Percentiles rank a stretch among this genome's conserved stretches.
phyloP scores from a whole-genome alignment of 2,329 filamentous ascomycete species.

The Monosporascus sp. region DNA sequence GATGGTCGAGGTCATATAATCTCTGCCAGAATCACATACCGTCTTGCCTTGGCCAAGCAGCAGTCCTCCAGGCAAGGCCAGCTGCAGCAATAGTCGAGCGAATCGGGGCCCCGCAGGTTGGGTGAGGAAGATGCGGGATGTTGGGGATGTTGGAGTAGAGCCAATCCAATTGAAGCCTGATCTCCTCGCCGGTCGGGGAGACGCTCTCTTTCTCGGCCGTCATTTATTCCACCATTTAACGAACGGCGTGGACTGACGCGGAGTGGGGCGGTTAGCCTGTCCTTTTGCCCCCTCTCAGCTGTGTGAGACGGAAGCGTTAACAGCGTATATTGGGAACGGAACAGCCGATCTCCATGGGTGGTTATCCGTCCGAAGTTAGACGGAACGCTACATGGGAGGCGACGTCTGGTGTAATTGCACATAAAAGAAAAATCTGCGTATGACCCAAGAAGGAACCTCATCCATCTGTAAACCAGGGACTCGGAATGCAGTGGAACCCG shows the following conservation, averaged over 20 bases:
- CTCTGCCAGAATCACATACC: background rate
- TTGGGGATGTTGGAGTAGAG: conserved; percentile 1
- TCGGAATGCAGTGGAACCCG: no score
- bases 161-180: background rate
- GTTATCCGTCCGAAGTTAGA: no score
- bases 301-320: no score
- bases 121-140: conserved; percentile 1
- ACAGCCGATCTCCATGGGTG: no score
- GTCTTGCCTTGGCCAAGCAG: background rate
- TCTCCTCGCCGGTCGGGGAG: background rate
- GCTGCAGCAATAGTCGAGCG: background rate
- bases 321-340: no score
- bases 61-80: background rate
- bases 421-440: no score
- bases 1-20: background rate
- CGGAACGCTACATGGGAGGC: no score
- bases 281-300: no score
- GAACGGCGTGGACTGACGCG: background rate
- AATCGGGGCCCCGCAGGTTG: background rate
- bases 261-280: no score
- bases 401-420: no score
- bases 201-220: background rate
- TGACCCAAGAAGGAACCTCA: no score
- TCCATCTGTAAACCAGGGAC: no score
- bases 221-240: conserved; percentile 3